These are phyloP conservation scores for Pseudevernia furfuracea DNA, from an alignment of 495 filamentous ascomycete genomes.

Conservation along the genomic window DNA sequence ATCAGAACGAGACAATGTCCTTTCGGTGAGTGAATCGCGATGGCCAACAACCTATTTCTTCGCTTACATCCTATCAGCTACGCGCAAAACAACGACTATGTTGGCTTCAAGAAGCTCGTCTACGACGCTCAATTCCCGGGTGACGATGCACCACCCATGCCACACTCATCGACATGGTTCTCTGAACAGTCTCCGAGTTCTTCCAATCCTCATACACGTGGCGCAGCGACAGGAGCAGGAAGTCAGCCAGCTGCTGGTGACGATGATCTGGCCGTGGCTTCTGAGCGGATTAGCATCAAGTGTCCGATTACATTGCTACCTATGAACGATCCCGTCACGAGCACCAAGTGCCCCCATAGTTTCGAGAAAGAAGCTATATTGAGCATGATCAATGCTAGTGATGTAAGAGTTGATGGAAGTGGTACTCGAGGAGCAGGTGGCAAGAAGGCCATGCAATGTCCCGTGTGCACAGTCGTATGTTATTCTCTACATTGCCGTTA, in stretches of 20 bases:
- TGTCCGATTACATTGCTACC: slow-evolving; percentile 72
- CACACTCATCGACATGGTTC: slow-evolving; percentile 70
- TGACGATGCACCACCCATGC: slow-evolving; percentile 54
- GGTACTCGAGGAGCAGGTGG: slow-evolving; percentile 27
- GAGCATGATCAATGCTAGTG: slow-evolving; percentile 46
- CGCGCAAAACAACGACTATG: slow-evolving; percentile 69
- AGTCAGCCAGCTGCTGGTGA: slow-evolving; percentile 41
- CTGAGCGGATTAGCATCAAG: slow-evolving; percentile 61
- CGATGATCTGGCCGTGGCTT: slow-evolving; percentile 68
- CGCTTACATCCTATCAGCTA: slow-evolving; percentile 39
- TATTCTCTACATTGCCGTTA: neutral
- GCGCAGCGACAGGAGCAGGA: slow-evolving; percentile 27
- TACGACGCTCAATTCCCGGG: slow-evolving; percentile 66
- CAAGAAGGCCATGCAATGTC: slow-evolving; percentile 39
- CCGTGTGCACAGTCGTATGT: slow-evolving; percentile 38
- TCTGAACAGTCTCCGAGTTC: slow-evolving; percentile 25
- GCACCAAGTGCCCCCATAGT: slow-evolving; percentile 68
- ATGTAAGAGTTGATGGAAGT: slow-evolving; percentile 20
- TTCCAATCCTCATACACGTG: slow-evolving; percentile 18
- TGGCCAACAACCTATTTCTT: neutral
- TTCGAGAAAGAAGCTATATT: slow-evolving; percentile 71
- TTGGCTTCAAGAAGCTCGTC: slow-evolving; percentile 65
- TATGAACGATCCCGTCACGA: slow-evolving; percentile 69
- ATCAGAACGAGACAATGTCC: slow-evolving; percentile 24
- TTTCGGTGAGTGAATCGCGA: neutral